Evolutionary conservation across 1,284 basidiomycete genomes (phyloP).

Genomic region (Microbotryum lychnidis-dioicae): DNA sequence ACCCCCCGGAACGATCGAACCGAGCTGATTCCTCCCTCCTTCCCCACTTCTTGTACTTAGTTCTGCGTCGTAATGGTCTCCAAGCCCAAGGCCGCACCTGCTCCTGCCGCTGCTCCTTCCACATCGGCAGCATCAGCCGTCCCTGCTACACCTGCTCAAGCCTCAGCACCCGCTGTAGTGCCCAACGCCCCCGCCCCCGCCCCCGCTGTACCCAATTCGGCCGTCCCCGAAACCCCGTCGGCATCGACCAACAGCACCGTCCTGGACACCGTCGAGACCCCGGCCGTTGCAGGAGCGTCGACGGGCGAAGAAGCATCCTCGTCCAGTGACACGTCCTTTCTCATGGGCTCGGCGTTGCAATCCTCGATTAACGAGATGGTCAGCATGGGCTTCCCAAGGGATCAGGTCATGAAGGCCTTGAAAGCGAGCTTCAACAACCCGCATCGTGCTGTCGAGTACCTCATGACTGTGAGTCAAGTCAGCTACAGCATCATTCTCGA

Average conservation of each 20-base stretch:
- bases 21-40: neutral
- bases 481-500: neutral
- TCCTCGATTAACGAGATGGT: conserved; percentile 69
- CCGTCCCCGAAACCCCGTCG: conserved; percentile 39
- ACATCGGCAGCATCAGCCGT: conserved; percentile 37
- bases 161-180: conserved; percentile 38
- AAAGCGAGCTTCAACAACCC: conserved; percentile 97
- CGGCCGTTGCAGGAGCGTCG: conserved; percentile 12
- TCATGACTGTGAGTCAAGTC: conserved; percentile 66
- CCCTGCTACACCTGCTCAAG: conserved; percentile 39
- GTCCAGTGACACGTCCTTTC: conserved; percentile 32
- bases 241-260: conserved; percentile 9
- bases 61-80: conserved; percentile 98
- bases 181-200: conserved; percentile 39
- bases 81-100: conserved; percentile 60
- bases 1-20: neutral
- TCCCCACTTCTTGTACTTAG: conserved; percentile 13
- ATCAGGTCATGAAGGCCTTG: conserved; percentile 76
- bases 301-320: conserved; percentile 24
- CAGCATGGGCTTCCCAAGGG: conserved; percentile 90
- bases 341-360: conserved; percentile 69
- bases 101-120: conserved; percentile 36
- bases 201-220: conserved; percentile 38
- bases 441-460: conserved; percentile 93
- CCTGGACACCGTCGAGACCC: conserved; percentile 15